These are phyloP conservation scores for Colletotrichum eleusines DNA, from an alignment of 2,329 filamentous ascomycete genomes.

Conservation along the genomic window DNA sequence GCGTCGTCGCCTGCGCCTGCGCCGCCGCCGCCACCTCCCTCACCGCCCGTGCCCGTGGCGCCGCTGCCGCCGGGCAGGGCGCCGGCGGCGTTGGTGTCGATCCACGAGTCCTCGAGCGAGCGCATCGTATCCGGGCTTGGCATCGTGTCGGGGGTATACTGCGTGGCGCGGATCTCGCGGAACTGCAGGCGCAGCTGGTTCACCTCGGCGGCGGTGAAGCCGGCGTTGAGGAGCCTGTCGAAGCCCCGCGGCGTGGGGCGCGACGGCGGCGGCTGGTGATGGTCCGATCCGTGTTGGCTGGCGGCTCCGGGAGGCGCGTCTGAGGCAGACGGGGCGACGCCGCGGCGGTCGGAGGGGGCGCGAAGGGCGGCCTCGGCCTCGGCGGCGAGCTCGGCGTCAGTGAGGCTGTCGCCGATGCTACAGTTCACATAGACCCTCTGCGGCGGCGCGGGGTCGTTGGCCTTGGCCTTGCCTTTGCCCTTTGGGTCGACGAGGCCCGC, in stretches of 20 bases:
- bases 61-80: conserved; percentile 53
- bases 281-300: conserved; percentile 14
- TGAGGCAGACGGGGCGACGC: conserved; percentile 24
- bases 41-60: conserved; percentile 40
- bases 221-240: conserved; percentile 83
- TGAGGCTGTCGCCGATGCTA: conserved; percentile 84
- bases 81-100: conserved; percentile 73
- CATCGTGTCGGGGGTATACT: conserved; percentile 90
- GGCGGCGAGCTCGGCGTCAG: conserved; percentile 73
- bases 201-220: conserved; percentile 87
- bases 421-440: conserved; percentile 90
- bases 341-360: conserved; percentile 25
- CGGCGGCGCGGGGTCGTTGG: conserved; percentile 57
- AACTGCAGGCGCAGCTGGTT: conserved; percentile 90
- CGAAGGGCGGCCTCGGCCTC: conserved; percentile 67
- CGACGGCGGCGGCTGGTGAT: neutral
- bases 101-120: conserved; percentile 88
- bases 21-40: conserved; percentile 48
- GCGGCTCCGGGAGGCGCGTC: neutral
- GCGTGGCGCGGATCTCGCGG: conserved; percentile 82
- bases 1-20: conserved; percentile 62
- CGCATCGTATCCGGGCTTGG: conserved; percentile 82
- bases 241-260: conserved; percentile 73
- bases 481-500: conserved; percentile 44
- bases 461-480: conserved; percentile 77